phyloP scores from a whole-genome alignment of 306 rosid species.

The Cercis canadensis region DNA sequence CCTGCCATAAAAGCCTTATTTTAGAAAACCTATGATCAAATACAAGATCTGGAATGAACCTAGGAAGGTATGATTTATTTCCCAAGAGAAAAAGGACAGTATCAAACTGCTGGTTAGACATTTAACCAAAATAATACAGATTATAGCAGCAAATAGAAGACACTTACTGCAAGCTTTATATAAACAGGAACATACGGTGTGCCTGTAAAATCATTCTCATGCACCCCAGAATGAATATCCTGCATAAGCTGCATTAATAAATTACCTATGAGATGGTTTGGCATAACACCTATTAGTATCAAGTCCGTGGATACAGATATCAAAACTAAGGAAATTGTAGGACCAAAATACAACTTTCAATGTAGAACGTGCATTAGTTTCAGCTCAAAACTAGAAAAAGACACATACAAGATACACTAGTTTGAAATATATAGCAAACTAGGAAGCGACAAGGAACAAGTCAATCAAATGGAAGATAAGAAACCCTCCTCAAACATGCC shows the following conservation, averaged over 20 bases:
- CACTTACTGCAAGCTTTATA: slow-evolving; percentile 75
- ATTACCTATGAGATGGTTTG: slow-evolving; percentile 38
- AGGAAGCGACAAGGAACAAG: slow-evolving; percentile 20
- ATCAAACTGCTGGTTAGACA: slow-evolving; percentile 2
- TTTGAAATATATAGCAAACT: background rate
- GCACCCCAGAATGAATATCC: slow-evolving; percentile 71
- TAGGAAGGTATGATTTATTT: slow-evolving; percentile 16
- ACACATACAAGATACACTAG: too few species aligned
- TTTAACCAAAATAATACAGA: slow-evolving; percentile 13
- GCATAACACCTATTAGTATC: slow-evolving; percentile 24
- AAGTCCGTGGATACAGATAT: slow-evolving; percentile 16
- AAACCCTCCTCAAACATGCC: background rate
- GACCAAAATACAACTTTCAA: background rate
- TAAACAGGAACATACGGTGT: slow-evolving; percentile 85
- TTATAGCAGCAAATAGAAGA: slow-evolving; percentile 27
- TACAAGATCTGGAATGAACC: slow-evolving; percentile 28
- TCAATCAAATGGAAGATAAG: background rate
- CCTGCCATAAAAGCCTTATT: slow-evolving; percentile 60
- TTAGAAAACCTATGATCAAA: slow-evolving; percentile 27
- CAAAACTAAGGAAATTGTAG: background rate
- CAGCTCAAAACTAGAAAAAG: background rate
- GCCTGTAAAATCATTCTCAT: slow-evolving; percentile 65
- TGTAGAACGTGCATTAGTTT: background rate
- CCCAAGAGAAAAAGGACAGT: slow-evolving; percentile 21
- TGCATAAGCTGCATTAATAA: slow-evolving; percentile 75